Conservation (phyloP, 306 rosid species). For the Hippophae tibetana region DNA sequence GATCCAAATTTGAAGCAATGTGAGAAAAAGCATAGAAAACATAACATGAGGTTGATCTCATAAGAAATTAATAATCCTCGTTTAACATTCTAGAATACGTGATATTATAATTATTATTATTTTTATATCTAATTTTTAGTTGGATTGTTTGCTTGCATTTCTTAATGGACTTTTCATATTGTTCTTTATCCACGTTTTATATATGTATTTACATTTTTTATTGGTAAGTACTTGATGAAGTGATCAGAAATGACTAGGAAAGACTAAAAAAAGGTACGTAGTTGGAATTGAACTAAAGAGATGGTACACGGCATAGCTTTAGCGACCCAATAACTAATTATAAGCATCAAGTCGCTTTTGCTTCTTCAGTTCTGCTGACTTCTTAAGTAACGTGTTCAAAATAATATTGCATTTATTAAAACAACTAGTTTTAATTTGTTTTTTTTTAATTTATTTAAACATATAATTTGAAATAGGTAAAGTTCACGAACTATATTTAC, state of each 20-base stretch:
- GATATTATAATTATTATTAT: too few species aligned
- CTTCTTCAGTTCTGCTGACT: slow-evolving; percentile 45
- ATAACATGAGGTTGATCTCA: slow-evolving; percentile 37
- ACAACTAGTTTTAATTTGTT: too few species aligned
- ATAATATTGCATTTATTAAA: background rate
- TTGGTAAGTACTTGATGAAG: too few species aligned
- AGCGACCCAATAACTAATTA: slow-evolving; percentile 66
- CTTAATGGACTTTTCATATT: too few species aligned
- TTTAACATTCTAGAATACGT: too few species aligned
- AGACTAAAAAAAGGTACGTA: slow-evolving; percentile 15
- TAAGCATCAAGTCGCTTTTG: slow-evolving; percentile 77
- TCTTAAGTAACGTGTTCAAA: slow-evolving; percentile 50
- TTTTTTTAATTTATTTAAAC: too few species aligned
- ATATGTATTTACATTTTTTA: too few species aligned
- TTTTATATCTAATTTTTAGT: too few species aligned
- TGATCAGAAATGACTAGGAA: background rate
- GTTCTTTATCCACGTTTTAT: too few species aligned
- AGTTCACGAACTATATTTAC: too few species aligned
- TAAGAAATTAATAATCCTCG: slow-evolving; percentile 3
- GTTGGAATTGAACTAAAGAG: slow-evolving; percentile 28
- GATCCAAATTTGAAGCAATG: slow-evolving; percentile 32
- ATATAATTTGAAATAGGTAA: too few species aligned
- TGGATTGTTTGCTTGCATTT: too few species aligned
- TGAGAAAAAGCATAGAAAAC: background rate
- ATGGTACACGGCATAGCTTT: slow-evolving; percentile 12